phyloP scores from a whole-genome alignment of 306 rosid species.

The Acmispon strigosus region DNA sequence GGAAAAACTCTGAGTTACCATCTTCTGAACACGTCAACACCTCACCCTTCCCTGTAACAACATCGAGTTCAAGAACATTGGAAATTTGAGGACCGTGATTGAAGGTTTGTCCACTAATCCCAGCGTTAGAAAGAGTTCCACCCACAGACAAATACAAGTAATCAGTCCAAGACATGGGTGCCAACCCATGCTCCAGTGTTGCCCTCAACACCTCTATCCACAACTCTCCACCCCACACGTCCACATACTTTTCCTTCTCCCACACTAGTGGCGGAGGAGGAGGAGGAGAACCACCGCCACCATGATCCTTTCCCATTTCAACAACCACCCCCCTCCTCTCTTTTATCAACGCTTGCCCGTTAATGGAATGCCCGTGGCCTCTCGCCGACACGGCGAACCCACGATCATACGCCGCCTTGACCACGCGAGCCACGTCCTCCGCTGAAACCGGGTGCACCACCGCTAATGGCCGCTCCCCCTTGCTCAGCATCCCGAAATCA shows the following conservation, averaged over 20 bases:
- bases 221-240: slow-evolving; percentile 91
- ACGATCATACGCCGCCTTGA: slow-evolving; percentile 38
- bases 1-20: slow-evolving; percentile 69
- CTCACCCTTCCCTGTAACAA: slow-evolving; percentile 95
- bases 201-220: slow-evolving; percentile 71
- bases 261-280: slow-evolving; percentile 16
- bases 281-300: not conserved
- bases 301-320: slow-evolving; percentile 38
- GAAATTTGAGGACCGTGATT: slow-evolving; percentile 87
- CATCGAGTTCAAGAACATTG: slow-evolving; percentile 77
- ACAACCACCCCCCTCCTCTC: slow-evolving; percentile 58
- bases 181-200: slow-evolving; percentile 55
- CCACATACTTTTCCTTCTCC: slow-evolving; percentile 52
- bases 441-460: slow-evolving; percentile 62
- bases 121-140: slow-evolving; percentile 92
- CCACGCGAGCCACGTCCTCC: slow-evolving; percentile 41
- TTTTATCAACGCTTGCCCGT: slow-evolving; percentile 66
- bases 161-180: slow-evolving; percentile 96
- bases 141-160: slow-evolving; percentile 88
- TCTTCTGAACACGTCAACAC: slow-evolving; percentile 72
- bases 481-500: slow-evolving; percentile 63
- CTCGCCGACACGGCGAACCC: slow-evolving; percentile 69
- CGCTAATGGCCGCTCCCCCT: slow-evolving; percentile 39
- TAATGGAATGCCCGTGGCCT: slow-evolving; percentile 96
- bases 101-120: slow-evolving; percentile 93